Evolutionary conservation across 2,329 filamentous ascomycete species (phyloP), one percentile per base, ranked within the genome.

Genomic region (Fusarium robinianum): DNA sequence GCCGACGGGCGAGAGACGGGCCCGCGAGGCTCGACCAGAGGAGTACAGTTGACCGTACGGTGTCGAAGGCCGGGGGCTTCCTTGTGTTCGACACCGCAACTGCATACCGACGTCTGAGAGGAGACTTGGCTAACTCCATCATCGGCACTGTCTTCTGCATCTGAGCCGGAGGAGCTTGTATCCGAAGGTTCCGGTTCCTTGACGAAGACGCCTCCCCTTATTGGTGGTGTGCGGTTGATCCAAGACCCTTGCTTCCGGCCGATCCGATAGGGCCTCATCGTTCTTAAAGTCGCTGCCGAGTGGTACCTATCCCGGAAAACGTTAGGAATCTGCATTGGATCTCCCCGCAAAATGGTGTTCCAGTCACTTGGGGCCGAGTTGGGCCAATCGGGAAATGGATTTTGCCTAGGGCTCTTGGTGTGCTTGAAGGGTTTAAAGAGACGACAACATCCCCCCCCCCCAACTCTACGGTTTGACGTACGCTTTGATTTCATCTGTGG

Each of bases 241-340:
- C 81, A 85, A 24, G 73, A 73, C 50, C 76, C 72, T 41, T 78
- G 69, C 60, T 73, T 76, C 58, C 74, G 76, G 55, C 80, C 81
- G 55, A 85, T 81, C 55, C 78, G 78, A 66, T 76, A 83, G 56
- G 75, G 73, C 63, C 75, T 77, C 79, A 85, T 83, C 36, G 74
- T 76, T 34, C 72, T 69, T 19, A 82, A 63, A 10, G 79, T 79
- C 40, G 70, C 66, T 26, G 69, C 66, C 25, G 72, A 75, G 61
- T 85, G 81, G 64, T 81, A 84, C 52, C 81, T 84, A 68, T 53
- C 39, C 23, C 40, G 18, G 18, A 37, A 41, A 18, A 14, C 17
- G 43, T 61, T 55, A 61, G 52, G 14, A 42, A 49, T 45, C 41
- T 31, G 38, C 24, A 25, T 18, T 47, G 25, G 10, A n/a, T 8